phyloP scores from a whole-genome alignment of 2,329 filamentous ascomycete species.

The Alternaria gansuensis region DNA sequence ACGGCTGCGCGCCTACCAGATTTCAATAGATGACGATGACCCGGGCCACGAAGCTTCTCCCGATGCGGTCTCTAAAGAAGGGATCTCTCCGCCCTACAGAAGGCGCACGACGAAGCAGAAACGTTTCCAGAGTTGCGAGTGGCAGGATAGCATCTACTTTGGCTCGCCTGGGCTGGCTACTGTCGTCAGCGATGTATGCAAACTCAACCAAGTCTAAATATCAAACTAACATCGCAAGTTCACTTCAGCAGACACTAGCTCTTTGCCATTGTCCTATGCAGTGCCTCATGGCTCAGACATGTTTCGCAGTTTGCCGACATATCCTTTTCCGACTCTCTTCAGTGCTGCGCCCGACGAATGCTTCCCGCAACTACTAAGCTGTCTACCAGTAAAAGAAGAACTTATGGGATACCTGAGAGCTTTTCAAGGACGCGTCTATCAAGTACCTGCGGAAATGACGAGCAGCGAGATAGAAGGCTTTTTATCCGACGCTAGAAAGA shows the following conservation, averaged over 20 bases:
- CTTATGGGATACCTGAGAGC: slow-evolving; percentile 53
- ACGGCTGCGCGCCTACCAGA: slow-evolving; percentile 48
- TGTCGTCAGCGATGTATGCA: slow-evolving; percentile 57
- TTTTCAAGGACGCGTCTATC: slow-evolving; percentile 56
- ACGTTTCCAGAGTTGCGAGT: slow-evolving; percentile 53
- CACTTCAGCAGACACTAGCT: slow-evolving; percentile 52
- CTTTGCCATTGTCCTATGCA: slow-evolving; percentile 54
- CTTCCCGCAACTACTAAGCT: slow-evolving; percentile 49
- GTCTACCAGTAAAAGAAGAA: slow-evolving; percentile 53
- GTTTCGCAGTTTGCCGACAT: slow-evolving; percentile 52
- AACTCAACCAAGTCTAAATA: slow-evolving; percentile 2
- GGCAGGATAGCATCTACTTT: slow-evolving; percentile 60
- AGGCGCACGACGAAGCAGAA: slow-evolving; percentile 42
- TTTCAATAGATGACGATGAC: slow-evolving; percentile 52
- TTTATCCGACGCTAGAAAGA: slow-evolving; percentile 53
- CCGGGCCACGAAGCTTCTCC: slow-evolving; percentile 38
- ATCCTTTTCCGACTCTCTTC: slow-evolving; percentile 59
- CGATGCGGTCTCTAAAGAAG: slow-evolving; percentile 35
- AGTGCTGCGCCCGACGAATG: slow-evolving; percentile 46
- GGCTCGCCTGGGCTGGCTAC: slow-evolving; percentile 60
- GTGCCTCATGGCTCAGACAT: slow-evolving; percentile 56
- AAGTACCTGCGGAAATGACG: slow-evolving; percentile 56
- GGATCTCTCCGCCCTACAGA: slow-evolving; percentile 32
- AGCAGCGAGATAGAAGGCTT: slow-evolving; percentile 58
- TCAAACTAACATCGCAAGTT: slow-evolving; percentile 52